Base-by-base conservation (phyloP, 257 asterid species). In the Apocynum venetum region DNA sequence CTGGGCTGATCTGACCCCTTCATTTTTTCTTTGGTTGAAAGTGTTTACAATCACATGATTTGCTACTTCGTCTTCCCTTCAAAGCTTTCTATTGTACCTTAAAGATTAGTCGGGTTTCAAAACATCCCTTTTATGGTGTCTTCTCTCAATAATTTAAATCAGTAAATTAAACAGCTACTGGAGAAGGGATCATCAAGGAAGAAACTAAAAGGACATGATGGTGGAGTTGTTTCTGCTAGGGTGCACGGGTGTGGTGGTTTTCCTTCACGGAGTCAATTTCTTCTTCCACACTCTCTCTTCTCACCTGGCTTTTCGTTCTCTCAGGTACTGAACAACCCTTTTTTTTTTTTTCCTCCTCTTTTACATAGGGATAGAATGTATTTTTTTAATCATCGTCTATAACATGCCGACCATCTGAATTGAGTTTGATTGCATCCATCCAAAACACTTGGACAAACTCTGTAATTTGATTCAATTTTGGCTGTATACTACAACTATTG, bases 191-290 rank as follows among this genome's bases (percentile, higher is more conserved):
- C 40, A 25, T 61, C 44, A 3, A 36, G 69, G 10, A 8, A 63
- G 69, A 19, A 75, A 6, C 40, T 17, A 13, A 47, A 20, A 31
- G 56, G 67, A 43, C 76, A 79, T 68, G 79, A 85, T 86, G 93
- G 53, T 90, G 79, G 93, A 87, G 82, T 64, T 89, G 43, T 86
- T 90, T 82, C 77, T 90, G 76, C 78, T 90, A 12, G 93, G 93
- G 19, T 90, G 93, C 89, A 84, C 93, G 13, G 93, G 91, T 73
- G 83, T 90, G 38, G 96, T 89, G 84, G 77, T 89, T 85, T 86
- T 87, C 82, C 92, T 90, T 71, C 96, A 91, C 60, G 91, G 91
- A 69, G 89, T 86, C 70, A 87, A 86, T 78, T 87, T 87, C 85
- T 81, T 89, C 88, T 89, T 87, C 84, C 89, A 81, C 56, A 89